Evolutionary conservation across 495 filamentous ascomycete genomes (phyloP).

Genomic region (Oidiodendron maius): DNA sequence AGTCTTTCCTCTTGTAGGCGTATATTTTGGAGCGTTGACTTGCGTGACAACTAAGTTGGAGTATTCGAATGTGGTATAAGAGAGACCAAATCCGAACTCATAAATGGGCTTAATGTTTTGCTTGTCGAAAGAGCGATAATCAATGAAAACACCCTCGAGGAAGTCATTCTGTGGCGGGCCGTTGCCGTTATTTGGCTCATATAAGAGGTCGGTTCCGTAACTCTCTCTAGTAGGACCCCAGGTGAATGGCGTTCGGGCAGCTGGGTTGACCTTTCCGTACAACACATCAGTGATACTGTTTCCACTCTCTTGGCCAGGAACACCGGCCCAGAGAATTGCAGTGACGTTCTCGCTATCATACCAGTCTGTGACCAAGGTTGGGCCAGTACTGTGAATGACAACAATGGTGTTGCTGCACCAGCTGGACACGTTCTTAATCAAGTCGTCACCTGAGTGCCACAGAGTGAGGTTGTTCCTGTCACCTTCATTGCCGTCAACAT

Average conservation of each 20-base stretch:
- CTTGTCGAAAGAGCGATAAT: conserved; percentile 88
- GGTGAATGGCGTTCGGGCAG: conserved; percentile 83
- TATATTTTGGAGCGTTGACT: conserved; percentile 48
- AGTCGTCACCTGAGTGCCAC: conserved; percentile 73
- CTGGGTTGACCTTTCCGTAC: conserved; percentile 84
- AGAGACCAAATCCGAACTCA: conserved; percentile 88
- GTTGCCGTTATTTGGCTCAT: conserved; percentile 69
- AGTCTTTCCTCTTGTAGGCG: conserved; percentile 61
- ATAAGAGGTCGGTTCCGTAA: conserved; percentile 74
- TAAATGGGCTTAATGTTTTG: conserved; percentile 69
- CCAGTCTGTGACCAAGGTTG: conserved; percentile 75
- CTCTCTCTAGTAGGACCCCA: conserved; percentile 65
- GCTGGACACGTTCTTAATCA: conserved; percentile 75
- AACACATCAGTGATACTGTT: conserved; percentile 84
- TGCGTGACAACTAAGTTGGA: conserved; percentile 58
- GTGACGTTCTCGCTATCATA: conserved; percentile 85
- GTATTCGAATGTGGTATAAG: conserved; percentile 84
- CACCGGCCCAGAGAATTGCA: conserved; percentile 89
- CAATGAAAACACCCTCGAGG: conserved; percentile 83
- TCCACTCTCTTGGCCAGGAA: conserved; percentile 88
- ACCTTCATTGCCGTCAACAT: conserved; percentile 77
- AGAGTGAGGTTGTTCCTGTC: conserved; percentile 92
- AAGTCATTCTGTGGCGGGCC: conserved; percentile 75
- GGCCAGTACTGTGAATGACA: conserved; percentile 78
- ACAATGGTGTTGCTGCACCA: conserved; percentile 89